phyloP scores from a whole-genome alignment of 2,329 filamentous ascomycete species.

The Aspergillus oerlinghausenensis region DNA sequence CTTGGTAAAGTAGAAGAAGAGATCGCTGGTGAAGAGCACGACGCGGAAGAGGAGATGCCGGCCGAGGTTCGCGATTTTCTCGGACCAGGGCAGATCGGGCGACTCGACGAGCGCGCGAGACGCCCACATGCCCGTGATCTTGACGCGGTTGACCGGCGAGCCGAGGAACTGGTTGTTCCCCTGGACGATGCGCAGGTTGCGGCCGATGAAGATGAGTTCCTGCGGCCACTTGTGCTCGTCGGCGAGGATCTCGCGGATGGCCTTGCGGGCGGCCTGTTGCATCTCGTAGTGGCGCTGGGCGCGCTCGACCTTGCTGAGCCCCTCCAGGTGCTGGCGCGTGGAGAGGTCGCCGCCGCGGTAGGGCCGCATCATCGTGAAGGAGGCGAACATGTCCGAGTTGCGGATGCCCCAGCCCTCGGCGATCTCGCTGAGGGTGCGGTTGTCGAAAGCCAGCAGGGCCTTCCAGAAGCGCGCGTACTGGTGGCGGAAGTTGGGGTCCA shows the following conservation, averaged over 20 bases:
- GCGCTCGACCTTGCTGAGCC: slow-evolving; percentile 50
- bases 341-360: slow-evolving; percentile 78
- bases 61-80: slow-evolving; percentile 66
- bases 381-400: slow-evolving; percentile 86
- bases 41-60: slow-evolving; percentile 76
- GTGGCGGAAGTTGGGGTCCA: slow-evolving; percentile 75
- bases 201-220: slow-evolving; percentile 86
- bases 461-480: slow-evolving; percentile 94
- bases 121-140: slow-evolving; percentile 91
- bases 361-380: slow-evolving; percentile 80
- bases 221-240: slow-evolving; percentile 87
- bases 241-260: slow-evolving; percentile 72
- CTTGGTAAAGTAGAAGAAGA: slow-evolving; percentile 78
- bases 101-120: slow-evolving; percentile 76
- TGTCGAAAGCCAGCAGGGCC: slow-evolving; percentile 88
- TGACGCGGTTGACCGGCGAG: slow-evolving; percentile 83
- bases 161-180: slow-evolving; percentile 89
- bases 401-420: slow-evolving; percentile 81
- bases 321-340: slow-evolving; percentile 54
- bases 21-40: slow-evolving; percentile 70
- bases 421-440: slow-evolving; percentile 67
- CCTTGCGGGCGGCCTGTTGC: slow-evolving; percentile 66
- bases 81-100: slow-evolving; percentile 55
- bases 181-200: slow-evolving; percentile 89
- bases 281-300: slow-evolving; percentile 68